A percentile compares a stretch with the other conserved stretches of the same genome.
Conservation (phyloP, 106 monocot genomes). For the Gastrodia elata region DNA sequence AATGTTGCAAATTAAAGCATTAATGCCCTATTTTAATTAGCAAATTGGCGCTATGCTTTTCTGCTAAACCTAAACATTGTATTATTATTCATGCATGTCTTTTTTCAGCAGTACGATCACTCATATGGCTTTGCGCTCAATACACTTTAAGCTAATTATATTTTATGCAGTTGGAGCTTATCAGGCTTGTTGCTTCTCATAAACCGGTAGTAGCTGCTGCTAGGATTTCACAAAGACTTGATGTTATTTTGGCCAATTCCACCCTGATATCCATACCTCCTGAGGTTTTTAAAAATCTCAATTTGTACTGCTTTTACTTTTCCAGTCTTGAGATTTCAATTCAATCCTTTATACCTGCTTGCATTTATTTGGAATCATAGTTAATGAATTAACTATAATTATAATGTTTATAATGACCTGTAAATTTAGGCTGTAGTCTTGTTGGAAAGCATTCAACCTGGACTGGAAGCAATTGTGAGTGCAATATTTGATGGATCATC, state of each 20-base stretch:
- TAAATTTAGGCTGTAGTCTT: slow-evolving; percentile 42
- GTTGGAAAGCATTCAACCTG: slow-evolving; percentile 73
- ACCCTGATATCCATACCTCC: slow-evolving; percentile 19
- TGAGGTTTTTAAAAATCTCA: slow-evolving; percentile 40
- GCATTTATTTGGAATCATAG: neutral
- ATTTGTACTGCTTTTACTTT: slow-evolving; percentile 1
- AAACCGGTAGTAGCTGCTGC: slow-evolving; percentile 58
- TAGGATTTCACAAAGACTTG: slow-evolving; percentile 54
- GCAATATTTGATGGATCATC: slow-evolving; percentile 60
- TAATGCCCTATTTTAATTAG: neutral
- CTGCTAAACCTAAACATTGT: neutral
- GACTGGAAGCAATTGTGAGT: slow-evolving; percentile 63
- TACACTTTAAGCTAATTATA: neutral
- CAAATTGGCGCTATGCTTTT: neutral
- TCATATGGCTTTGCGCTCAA: neutral
- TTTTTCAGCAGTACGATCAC: neutral
- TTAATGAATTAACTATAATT: neutral
- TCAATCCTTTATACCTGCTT: neutral
- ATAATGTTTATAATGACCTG: neutral
- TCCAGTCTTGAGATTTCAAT: neutral
- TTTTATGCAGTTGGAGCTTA: slow-evolving; percentile 70
- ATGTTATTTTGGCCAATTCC: slow-evolving; percentile 25
- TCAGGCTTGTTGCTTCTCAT: slow-evolving; percentile 58
- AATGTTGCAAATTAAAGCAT: too few relatives aligned
- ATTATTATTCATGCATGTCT: neutral